Base-by-base conservation (phyloP, 768 basidiomycete species). In the Kwoniella bestiolae region DNA sequence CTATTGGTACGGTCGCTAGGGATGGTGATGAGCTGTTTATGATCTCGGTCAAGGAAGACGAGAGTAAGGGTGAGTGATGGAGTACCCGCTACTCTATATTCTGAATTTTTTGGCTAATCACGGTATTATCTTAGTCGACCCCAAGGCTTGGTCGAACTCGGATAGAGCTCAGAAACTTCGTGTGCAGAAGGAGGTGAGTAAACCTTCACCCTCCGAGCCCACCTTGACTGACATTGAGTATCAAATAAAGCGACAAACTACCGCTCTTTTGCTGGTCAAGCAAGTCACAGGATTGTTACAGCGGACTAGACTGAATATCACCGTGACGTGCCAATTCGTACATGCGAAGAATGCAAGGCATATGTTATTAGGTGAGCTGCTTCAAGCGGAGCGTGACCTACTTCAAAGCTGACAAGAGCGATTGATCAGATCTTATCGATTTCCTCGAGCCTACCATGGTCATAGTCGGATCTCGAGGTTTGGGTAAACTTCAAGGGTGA, bases 311-410 rank as follows among this genome's bases (percentile, higher is more conserved):
- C 83, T 98, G 61, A 88, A 97, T 67, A 91, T 96, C 29, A 88
- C 87, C 0, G 87, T 98, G 41, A 85, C 87, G 3, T 98, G 95
- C 80, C 94, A 98, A 82, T 94, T 94, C 29, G 91, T 94, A 87
- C 94, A 98, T 70, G 92, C 94, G n/a, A 96, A 95, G 84, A 94
- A 94, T 76, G 85, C 90, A 1, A 83, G 92, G 25, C 92, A 94
- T 75, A 94, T 94, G 89, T 82, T 95, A 25, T 83, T 95, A 21
- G 89, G 89, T 88, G 55, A 58, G 84, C 74, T 12, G 50, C n/a
- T 29, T 6, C 32, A 5, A 21, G 23, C 14, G 16, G 11, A 1
- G 21, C 7, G 8, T 16, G 14, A 25, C 64, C 29, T 12, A 28
- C 41, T 34, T 65, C 69, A n/a, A n/a, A 47, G 47, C 9, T 45